These are phyloP conservation scores for Gossypium davidsonii DNA, from an alignment of 441 rosid genomes.

Conservation along the genomic window DNA sequence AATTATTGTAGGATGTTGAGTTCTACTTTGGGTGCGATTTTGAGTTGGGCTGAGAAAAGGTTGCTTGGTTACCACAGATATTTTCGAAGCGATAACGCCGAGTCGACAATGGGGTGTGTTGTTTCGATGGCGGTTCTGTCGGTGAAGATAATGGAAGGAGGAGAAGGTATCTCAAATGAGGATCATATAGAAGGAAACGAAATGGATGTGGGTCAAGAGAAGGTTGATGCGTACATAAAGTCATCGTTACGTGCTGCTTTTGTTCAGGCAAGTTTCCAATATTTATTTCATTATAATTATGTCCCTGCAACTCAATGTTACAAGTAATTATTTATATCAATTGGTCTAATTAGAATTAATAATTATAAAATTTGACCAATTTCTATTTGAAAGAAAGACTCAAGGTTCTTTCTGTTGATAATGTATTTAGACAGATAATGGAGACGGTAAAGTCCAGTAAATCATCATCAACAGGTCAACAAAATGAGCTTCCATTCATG, in stretches of 20 bases:
- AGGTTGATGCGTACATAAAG: conserved; percentile 56
- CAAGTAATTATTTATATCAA: too few species aligned
- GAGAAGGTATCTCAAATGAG: conserved; percentile 44
- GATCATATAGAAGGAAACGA: conserved; percentile 33
- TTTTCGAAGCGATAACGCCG: conserved; percentile 44
- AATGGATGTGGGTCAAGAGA: conserved; percentile 32
- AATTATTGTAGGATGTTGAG: conserved; percentile 31
- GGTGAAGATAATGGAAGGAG: conserved; percentile 33
- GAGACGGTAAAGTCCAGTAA: conserved; percentile 41
- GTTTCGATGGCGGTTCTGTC: conserved; percentile 48
- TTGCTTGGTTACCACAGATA: conserved; percentile 52
- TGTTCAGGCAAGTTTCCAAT: conserved; percentile 39
- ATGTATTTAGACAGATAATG: conserved; percentile 40
- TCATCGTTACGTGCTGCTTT: conserved; percentile 47
- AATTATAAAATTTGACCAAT: too few species aligned
- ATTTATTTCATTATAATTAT: conserved; percentile 15
- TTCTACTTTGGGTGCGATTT: conserved; percentile 37
- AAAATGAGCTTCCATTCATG: conserved; percentile 44
- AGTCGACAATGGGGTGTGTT: conserved; percentile 44
- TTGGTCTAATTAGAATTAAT: too few species aligned
- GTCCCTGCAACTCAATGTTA: neutral
- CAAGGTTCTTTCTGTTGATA: conserved; percentile 11
- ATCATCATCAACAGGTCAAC: conserved; percentile 29
- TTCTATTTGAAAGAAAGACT: too few species aligned
- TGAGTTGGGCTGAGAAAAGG: conserved; percentile 57